phyloP scores from a whole-genome alignment of 441 rosid species.

The Brassica balearica region DNA sequence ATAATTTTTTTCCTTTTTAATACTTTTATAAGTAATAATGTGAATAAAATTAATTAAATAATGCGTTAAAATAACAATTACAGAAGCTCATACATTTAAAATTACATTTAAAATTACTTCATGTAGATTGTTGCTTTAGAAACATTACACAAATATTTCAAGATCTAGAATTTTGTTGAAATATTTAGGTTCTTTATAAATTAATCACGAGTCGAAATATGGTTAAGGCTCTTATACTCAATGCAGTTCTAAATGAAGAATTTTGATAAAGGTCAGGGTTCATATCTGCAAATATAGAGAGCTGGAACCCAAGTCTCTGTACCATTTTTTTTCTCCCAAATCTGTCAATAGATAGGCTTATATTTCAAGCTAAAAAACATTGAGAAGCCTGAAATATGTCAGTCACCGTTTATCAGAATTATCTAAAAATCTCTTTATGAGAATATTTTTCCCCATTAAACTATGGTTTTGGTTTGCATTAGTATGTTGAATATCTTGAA shows the following conservation, averaged over 20 bases:
- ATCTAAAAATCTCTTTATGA: not conserved
- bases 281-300: conserved; percentile 10
- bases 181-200: not conserved
- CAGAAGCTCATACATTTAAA: no score
- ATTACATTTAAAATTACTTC: not conserved
- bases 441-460: not conserved
- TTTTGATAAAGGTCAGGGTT: not conserved
- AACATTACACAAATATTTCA: not conserved
- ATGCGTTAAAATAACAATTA: no score
- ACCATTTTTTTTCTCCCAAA: not conserved
- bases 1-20: no score
- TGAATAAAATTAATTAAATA: no score
- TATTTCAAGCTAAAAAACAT: not conserved
- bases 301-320: not conserved
- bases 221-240: not conserved
- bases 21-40: no score
- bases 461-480: not conserved
- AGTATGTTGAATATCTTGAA: not conserved
- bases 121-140: not conserved
- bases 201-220: not conserved
- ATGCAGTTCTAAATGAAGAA: not conserved
- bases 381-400: not conserved
- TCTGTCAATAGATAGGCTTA: not conserved
- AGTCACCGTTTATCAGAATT: not conserved
- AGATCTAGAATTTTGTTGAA: conserved; percentile 3